phyloP scores from a whole-genome alignment of 129 eudicot genomes.

The Ambrosia trifida region DNA sequence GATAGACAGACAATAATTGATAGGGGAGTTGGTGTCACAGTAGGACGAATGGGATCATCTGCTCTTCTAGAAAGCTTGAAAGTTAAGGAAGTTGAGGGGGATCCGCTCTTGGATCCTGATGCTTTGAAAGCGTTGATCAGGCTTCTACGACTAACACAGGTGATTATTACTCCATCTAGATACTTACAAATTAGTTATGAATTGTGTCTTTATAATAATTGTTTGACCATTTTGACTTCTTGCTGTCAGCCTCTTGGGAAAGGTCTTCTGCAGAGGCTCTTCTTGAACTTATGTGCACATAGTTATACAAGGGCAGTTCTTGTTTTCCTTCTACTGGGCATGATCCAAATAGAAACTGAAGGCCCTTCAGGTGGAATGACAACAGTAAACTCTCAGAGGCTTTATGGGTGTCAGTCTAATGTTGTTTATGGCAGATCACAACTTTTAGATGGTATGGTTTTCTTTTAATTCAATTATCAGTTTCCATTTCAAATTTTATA shows the following conservation, averaged over 20 bases:
- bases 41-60: conserved; percentile 65
- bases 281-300: conserved; percentile 87
- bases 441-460: conserved; percentile 59
- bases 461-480: neutral
- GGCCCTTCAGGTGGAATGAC: conserved; percentile 51
- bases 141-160: conserved; percentile 89
- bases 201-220: neutral
- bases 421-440: conserved; percentile 94
- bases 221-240: conserved; percentile 19
- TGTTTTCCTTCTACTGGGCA: conserved; percentile 68
- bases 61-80: conserved; percentile 63
- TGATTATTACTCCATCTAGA: conserved; percentile 24
- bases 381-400: conserved; percentile 64
- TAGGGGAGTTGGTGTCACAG: conserved; percentile 89
- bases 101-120: conserved; percentile 88
- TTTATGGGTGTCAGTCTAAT: conserved; percentile 90
- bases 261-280: conserved; percentile 91
- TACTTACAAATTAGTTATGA: neutral
- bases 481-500: conserved; percentile 1
- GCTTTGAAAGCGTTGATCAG: conserved; percentile 79
- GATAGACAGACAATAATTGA: conserved; percentile 83
- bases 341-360: conserved; percentile 77
- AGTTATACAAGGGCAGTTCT: conserved; percentile 70
- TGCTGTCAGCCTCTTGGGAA: conserved; percentile 86
- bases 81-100: conserved; percentile 92